Evolutionary conservation across 2,329 filamentous ascomycete species (phyloP).

Genomic region (Fusarium sp.): DNA sequence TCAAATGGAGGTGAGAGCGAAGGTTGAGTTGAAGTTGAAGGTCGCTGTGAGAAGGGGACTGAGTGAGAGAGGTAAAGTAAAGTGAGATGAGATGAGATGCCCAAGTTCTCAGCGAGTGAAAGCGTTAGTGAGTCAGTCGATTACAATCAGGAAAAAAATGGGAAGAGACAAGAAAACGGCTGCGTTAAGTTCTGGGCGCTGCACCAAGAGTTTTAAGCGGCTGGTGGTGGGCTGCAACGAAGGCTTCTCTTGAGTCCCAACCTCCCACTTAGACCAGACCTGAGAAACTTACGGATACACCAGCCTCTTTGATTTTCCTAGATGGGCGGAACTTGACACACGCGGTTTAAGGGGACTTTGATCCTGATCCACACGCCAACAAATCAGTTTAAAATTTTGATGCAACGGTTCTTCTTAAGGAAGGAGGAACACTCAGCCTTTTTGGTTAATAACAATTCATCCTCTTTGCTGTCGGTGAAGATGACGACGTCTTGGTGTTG

Average conservation of each 20-base stretch:
- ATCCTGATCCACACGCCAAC: constrained; percentile 35
- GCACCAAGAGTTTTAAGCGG: constrained; percentile 51
- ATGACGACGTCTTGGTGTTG: constrained; percentile 37
- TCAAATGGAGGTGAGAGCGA: constrained; percentile 6
- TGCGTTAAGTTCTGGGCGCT: constrained; percentile 45
- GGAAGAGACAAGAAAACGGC: constrained; percentile 29
- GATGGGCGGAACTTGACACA: constrained; percentile 34
- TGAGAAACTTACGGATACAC: constrained; percentile 17
- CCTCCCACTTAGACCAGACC: constrained; percentile 50
- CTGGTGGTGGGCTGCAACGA: constrained; percentile 42
- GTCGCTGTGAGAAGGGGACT: constrained; percentile 17
- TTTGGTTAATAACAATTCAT: constrained; percentile 12
- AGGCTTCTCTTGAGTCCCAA: constrained; percentile 48
- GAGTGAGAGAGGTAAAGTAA: constrained; percentile 17
- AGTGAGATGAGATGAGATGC: constrained; percentile 8
- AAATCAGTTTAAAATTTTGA: constrained; percentile 34
- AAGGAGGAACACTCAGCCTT: constrained; percentile 35
- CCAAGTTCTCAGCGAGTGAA: constrained; percentile 2
- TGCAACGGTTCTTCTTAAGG: constrained; percentile 13
- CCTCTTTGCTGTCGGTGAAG: constrained; percentile 17
- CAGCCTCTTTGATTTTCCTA: constrained; percentile 48
- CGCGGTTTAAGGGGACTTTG: constrained; percentile 36
- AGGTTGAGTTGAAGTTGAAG: constrained; percentile 9
- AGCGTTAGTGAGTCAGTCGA: constrained; percentile 10
- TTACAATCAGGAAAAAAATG: constrained; percentile 17